Percentiles rank a stretch among this genome's conserved stretches.
phyloP scores from a whole-genome alignment of 2,329 filamentous ascomycete species.

The Trichoderma pleuroti region DNA sequence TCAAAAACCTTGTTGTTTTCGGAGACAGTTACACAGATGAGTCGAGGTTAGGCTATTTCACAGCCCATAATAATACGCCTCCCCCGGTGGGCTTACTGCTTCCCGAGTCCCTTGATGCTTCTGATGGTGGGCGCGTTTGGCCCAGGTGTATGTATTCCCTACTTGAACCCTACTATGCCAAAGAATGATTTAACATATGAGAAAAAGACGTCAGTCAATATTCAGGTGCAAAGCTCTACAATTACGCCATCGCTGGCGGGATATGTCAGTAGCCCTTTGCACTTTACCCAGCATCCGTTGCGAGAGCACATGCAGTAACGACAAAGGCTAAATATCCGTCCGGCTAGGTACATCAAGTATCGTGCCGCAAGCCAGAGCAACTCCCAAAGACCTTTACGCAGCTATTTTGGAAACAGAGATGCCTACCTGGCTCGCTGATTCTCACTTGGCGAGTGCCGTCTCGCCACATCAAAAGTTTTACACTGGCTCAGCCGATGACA shows the following conservation, averaged over 20 bases:
- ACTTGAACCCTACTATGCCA: neutral
- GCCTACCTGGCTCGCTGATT: neutral
- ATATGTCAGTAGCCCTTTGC: neutral
- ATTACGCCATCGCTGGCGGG: neutral
- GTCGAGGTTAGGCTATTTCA: neutral
- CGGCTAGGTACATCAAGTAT: neutral
- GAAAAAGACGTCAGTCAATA: neutral
- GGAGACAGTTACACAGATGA: neutral
- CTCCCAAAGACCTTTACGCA: neutral
- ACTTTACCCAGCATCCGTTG: neutral
- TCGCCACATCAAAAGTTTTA: neutral
- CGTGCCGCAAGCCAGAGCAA: neutral
- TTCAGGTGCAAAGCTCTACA: neutral
- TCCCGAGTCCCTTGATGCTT: neutral
- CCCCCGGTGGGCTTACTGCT: neutral
- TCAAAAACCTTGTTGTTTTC: neutral
- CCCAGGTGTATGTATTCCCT: neutral
- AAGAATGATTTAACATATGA: neutral
- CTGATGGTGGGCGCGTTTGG: neutral
- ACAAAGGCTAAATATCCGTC: neutral
- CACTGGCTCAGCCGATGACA: neutral
- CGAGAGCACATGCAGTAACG: neutral
- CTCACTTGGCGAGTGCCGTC: neutral
- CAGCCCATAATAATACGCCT: neutral
- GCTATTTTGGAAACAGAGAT: neutral